Evolutionary conservation across 2,329 filamentous ascomycete genomes (phyloP), one percentile per base, ranked within the genome.

Genomic region (Arachnomyces sp.): DNA sequence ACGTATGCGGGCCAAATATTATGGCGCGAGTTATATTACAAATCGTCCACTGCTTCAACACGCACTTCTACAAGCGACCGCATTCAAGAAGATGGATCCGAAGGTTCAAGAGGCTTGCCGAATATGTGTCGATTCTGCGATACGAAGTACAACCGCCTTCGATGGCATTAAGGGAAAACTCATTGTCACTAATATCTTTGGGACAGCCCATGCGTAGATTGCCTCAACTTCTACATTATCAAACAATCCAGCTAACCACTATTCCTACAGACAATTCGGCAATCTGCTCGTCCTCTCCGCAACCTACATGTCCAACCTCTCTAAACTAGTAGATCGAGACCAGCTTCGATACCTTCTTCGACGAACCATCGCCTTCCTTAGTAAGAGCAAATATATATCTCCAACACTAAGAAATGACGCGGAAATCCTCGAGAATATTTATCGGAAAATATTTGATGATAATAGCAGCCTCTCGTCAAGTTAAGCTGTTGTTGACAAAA

Each of bases 121-220:
- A 35, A 71, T 59, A 25, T 87, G 82, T 43, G 74, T 92, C 41
- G 68, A 78, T 32, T 84, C 87, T 5, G 77, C 94, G 1, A 79
- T 94, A 39, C 73, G 83, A 56, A 95, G 90, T 59, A 96, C 90
- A 0, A 75, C 79, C 40, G 86, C 88, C 1, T 94, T 96, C 57
- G 77, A 84, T 57, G 71, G 72, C 2, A 70, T 76, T 12, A 64
- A 59, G 17, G 66, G 75, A 46, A 77, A 87, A 20, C 77, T 84
- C 7, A 82, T 95, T 38, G 81, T 96, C 40, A 96, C 90, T n/a
- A 96, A 95, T 53, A 81, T 94, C 16, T 94, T 94, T 63, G 89
- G 90, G 38, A 96, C 90, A n/a, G 84, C 88, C 46, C 90, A 95
- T 71, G 89, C 90, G 85, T 94, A 84, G 77, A 86, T 79, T 28